phyloP scores from a whole-genome alignment of 78 protist species.

The Dictyostelium capitatum region DNA sequence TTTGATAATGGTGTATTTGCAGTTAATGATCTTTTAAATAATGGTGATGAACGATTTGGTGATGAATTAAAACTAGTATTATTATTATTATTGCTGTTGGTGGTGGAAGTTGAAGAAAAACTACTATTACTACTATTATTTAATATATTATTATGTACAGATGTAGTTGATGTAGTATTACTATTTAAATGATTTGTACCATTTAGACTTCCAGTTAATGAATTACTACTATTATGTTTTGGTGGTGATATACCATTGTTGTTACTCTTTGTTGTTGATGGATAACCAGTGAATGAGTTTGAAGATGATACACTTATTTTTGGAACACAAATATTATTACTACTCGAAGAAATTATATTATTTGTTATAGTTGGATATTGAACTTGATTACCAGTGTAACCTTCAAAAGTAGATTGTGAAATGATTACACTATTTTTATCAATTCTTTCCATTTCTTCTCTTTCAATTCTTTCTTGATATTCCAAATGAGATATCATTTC shows the following conservation, averaged over 20 bases:
- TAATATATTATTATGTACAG: no score
- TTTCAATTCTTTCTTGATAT: slow-evolving; percentile 43
- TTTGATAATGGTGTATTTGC: background rate
- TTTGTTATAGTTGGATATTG: background rate
- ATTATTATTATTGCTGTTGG: background rate
- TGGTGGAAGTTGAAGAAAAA: background rate
- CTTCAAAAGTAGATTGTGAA: background rate
- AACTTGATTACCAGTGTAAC: background rate
- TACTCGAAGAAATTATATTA: background rate
- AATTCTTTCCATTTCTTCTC: slow-evolving; percentile 24
- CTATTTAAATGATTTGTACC: background rate
- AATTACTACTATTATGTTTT: background rate
- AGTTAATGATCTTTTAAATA: slow-evolving; percentile 10
- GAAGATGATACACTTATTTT: background rate
- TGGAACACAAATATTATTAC: background rate
- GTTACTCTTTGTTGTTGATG: background rate
- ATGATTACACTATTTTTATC: slow-evolving; percentile 23
- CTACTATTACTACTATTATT: background rate
- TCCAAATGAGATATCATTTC: slow-evolving; percentile 17
- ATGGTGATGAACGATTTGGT: slow-evolving; percentile 14
- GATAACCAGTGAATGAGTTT: background rate
- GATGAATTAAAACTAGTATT: background rate
- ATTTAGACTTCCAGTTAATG: slow-evolving; percentile 8
- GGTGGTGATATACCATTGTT: background rate
- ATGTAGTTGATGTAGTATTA: background rate